Conservation (phyloP, 352 stramenopile genomes). For the Globisporangium camurandrum region DNA sequence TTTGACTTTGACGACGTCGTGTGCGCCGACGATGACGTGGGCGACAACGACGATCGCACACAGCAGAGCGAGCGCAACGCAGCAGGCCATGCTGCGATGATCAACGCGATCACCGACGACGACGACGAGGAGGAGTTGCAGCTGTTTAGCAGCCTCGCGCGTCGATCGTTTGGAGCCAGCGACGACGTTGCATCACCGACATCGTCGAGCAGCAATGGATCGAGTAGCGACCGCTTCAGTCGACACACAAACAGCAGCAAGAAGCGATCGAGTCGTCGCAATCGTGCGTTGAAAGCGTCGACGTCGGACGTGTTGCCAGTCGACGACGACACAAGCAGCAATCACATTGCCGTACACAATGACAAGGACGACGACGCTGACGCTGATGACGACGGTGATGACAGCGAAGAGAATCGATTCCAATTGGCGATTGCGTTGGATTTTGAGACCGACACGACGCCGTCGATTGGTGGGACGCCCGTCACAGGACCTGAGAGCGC, state of each 20-base stretch:
- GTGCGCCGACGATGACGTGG: conserved; percentile 1
- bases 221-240: conserved; percentile 14
- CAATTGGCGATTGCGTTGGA: conserved; percentile 52
- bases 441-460: conserved; percentile 53
- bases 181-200: conserved; percentile 34
- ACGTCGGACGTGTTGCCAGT: background rate
- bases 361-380: conserved; percentile 19
- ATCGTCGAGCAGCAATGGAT: conserved; percentile 54
- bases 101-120: background rate
- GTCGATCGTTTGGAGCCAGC: conserved; percentile 1
- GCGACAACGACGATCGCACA: conserved; percentile 3
- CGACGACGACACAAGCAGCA: background rate
- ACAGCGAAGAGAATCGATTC: conserved; percentile 30
- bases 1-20: conserved; percentile 12
- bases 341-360: conserved; percentile 13
- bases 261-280: conserved; percentile 8
- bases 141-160: conserved; percentile 9
- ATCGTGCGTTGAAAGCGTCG: no score
- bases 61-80: no score
- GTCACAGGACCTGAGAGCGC: conserved; percentile 29
- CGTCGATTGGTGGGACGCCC: conserved; percentile 11
- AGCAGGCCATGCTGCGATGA: no score
- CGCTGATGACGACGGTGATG: conserved; percentile 15
- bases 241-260: background rate
- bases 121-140: conserved; percentile 1